Evolutionary conservation across 139 green algal species (phyloP).

Genomic region (Asterochloris sp.): DNA sequence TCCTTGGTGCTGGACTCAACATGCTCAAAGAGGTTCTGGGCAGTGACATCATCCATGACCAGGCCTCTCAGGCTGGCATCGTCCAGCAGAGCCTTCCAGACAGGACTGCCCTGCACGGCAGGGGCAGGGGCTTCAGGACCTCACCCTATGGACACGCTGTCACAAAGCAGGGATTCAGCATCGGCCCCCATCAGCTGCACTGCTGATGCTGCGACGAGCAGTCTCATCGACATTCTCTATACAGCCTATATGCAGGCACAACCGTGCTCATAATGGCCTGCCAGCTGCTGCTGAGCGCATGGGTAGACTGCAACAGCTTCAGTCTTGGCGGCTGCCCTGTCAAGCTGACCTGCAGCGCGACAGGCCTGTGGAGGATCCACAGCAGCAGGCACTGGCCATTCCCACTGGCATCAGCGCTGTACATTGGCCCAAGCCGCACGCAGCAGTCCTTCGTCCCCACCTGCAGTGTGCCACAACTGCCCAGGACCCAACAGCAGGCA

Average conservation of each 20-base stretch:
- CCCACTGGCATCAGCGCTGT: neutral
- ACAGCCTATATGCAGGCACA: neutral
- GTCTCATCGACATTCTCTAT: neutral
- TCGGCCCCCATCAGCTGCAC: neutral
- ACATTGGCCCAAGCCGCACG: neutral
- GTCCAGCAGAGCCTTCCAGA: conserved; percentile 21
- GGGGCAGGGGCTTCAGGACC: neutral
- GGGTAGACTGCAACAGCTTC: too few species aligned
- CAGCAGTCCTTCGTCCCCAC: neutral
- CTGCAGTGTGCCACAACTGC: neutral
- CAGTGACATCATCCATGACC: conserved; percentile 1
- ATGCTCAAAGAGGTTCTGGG: conserved; percentile 2
- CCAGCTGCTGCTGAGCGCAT: too few species aligned
- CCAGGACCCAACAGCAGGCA: too few species aligned
- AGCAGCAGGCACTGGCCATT: too few species aligned
- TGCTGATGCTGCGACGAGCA: neutral
- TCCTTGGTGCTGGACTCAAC: neutral
- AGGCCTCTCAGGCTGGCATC: conserved; percentile 2
- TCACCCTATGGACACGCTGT: neutral
- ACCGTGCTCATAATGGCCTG: neutral
- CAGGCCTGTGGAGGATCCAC: too few species aligned
- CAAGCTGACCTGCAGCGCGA: too few species aligned
- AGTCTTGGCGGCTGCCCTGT: too few species aligned
- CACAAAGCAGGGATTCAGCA: neutral
- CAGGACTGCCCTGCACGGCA: conserved; percentile 5